Evolutionary conservation across 208 protist genomes (phyloP), one percentile per base, ranked within the genome.

Genomic region (Sergeia podlipaevii): DNA sequence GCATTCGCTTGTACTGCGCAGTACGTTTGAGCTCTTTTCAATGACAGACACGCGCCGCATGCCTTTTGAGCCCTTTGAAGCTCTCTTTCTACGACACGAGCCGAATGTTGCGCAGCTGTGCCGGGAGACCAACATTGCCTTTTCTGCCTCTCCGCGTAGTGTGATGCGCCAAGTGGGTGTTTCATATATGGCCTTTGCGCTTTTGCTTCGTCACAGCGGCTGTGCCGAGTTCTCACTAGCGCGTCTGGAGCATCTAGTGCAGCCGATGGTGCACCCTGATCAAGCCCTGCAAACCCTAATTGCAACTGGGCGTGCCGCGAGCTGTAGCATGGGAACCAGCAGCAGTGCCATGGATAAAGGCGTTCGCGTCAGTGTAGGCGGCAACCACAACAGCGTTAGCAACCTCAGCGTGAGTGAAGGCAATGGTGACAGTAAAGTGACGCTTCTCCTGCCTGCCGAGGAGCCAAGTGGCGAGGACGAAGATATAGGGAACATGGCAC

Each of bases 41-140:
- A 13, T 8, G n/a, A 17, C 5, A 18, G 30, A n/a, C 6, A 33
- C 23, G 5, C 20, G 26, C 10, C 52, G 46, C 18, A 23, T 59
- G 10, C 38, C 21, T 15, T 59, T 30, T 30, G 15, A 5, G 13
- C 30, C 48, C 21, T 59, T 59, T 20, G 32, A 59, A 27, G 20
- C 15, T 21, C n/a, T 32, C 6, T 59, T 59, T 59, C 52, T 59
- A n/a, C n/a, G n/a, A n/a, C n/a, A n/a, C n/a, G n/a, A n/a, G n/a
- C n/a, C n/a, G n/a, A n/a, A n/a, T 4, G 4, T 48, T 8, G 36
- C 28, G 15, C 7, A 15, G 20, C 27, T 59, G 20, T 38, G 36
- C 6, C 7, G 17, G 20, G 15, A 21, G 10, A 59, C 52, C 7
- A 59, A 59, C 52, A 47, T 59, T 47, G 52, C 44, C 38, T 59